These are phyloP conservation scores for Neurospora africana DNA, from an alignment of 495 filamentous ascomycete genomes.

Conservation along the genomic window DNA sequence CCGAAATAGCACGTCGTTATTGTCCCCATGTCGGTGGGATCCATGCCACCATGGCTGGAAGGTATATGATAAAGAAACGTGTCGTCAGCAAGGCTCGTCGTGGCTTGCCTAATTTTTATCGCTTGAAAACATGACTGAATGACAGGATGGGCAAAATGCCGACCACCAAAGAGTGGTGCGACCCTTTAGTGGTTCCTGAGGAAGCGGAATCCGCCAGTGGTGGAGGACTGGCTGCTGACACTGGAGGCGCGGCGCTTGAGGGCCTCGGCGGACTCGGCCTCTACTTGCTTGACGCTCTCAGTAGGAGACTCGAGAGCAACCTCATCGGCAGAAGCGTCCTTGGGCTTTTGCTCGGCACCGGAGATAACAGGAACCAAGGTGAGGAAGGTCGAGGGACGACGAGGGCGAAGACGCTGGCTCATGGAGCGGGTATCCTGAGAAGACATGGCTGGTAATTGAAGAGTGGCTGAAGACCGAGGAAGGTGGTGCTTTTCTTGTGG, in stretches of 20 bases:
- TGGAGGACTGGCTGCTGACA: slow-evolving; percentile 25
- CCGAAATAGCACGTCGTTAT: neutral
- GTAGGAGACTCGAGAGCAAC: slow-evolving; percentile 8
- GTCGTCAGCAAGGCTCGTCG: neutral
- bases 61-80: neutral
- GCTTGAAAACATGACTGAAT: neutral
- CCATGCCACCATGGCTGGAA: neutral
- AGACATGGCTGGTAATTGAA: neutral
- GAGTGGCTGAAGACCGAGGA: neutral
- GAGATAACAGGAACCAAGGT: slow-evolving; percentile 35
- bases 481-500: neutral
- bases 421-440: neutral
- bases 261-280: slow-evolving; percentile 12
- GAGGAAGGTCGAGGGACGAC: slow-evolving; percentile 31
- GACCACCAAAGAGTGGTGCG: slow-evolving; percentile 21
- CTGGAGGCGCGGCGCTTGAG: slow-evolving; percentile 26
- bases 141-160: slow-evolving; percentile 9
- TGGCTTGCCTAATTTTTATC: neutral
- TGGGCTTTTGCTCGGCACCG: slow-evolving; percentile 6
- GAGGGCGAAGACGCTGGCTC: slow-evolving; percentile 3
- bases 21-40: neutral
- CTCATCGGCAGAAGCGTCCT: slow-evolving; percentile 1
- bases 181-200: slow-evolving; percentile 31
- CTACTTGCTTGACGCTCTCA: neutral
- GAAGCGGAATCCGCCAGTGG: slow-evolving; percentile 24